Conservation (phyloP, 2,329 filamentous ascomycete genomes). For the Calonectria pteridis region DNA sequence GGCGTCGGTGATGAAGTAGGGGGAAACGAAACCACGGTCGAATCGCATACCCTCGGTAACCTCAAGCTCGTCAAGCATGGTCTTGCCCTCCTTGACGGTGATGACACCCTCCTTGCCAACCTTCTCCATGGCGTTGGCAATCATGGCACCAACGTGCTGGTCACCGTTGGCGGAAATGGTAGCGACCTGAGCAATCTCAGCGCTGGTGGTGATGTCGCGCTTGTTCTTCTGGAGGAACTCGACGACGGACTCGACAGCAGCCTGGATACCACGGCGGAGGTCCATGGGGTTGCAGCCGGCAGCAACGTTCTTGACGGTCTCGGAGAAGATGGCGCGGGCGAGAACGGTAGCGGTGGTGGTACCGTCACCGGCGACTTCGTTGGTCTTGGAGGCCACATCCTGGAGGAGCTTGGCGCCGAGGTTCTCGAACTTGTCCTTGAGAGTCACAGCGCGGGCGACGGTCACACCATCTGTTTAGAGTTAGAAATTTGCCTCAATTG, state of each 20-base stretch:
- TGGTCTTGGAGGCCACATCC: slow-evolving; percentile 99
- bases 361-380: slow-evolving; percentile 98
- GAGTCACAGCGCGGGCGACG: slow-evolving; percentile 87
- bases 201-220: slow-evolving; percentile 97
- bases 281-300: slow-evolving; percentile 99
- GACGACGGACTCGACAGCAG: slow-evolving; percentile 94
- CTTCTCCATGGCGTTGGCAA: slow-evolving; percentile 99
- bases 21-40: slow-evolving; percentile 97
- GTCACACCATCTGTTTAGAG: slow-evolving; percentile 80
- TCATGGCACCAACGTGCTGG: slow-evolving; percentile 92
- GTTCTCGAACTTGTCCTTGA: slow-evolving; percentile 99
- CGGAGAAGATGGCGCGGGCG: slow-evolving; percentile 97
- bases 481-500: slow-evolving; percentile 28
- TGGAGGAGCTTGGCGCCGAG: slow-evolving; percentile 96
- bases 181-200: slow-evolving; percentile 97
- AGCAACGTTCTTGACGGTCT: slow-evolving; percentile 99
- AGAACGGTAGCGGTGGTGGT: slow-evolving; percentile 98
- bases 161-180: slow-evolving; percentile 99
- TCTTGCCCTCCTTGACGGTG: slow-evolving; percentile 99
- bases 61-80: slow-evolving; percentile 96
- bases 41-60: slow-evolving; percentile 99
- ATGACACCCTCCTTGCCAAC: slow-evolving; percentile 99
- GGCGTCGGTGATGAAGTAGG: slow-evolving; percentile 99
- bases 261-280: slow-evolving; percentile 95
- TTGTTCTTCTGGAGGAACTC: slow-evolving; percentile 96